Evolutionary conservation across 2,329 filamentous ascomycete species (phyloP), one percentile per base, ranked within the genome.

Genomic region (Pseudopyrenochaeta lycopersici): DNA sequence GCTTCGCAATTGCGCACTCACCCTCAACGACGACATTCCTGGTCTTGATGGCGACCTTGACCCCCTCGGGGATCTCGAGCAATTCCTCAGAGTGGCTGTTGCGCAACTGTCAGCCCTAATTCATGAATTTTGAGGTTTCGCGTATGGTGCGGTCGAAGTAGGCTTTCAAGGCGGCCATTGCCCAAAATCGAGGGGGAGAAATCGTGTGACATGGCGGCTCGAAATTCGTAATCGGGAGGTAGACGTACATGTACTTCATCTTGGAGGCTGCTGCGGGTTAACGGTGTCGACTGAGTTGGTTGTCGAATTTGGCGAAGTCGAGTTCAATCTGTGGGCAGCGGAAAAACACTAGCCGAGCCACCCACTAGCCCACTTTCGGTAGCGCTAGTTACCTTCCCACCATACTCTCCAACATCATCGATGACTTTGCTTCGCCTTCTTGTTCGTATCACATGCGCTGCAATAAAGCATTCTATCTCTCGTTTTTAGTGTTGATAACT

Each of bases 11-110:
- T 38, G 31, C 32, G 33, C 92, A 89, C 80, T 94, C 92, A 79
- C 95, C 95, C 86, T 97, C 94, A 80, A 99, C 95, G 77, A 92
- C 96, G 81, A 99, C 91, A 78, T 91, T 84, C 81, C 95, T 88
- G 77, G 94, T 95, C 87, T 97, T 97, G 87, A 99, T 99, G 83
- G 85, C 81, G 83, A 99, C 88, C 87, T 94, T 97, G 88, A 99
- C 95, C 66, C 93, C 91, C 82, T 97, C 92, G 78, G 96, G 95
- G 83, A 99, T 92, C 77, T 89, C 87, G 84, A 99, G 87, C 84
- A 87, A 86, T 89, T 99, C 94, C 85, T 94, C 87, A 79, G 92
- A 96, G 88, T 97, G 92, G 85, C 72, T 75, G 59, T 70, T 50
- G 56, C 56, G 51, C 62, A 60, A 58, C 61, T 68, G 72, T 75